A percentile compares a stretch with the other conserved stretches of the same genome.
phyloP scores from a whole-genome alignment of 2,329 filamentous ascomycete genomes.

The Seiridium cupressi region DNA sequence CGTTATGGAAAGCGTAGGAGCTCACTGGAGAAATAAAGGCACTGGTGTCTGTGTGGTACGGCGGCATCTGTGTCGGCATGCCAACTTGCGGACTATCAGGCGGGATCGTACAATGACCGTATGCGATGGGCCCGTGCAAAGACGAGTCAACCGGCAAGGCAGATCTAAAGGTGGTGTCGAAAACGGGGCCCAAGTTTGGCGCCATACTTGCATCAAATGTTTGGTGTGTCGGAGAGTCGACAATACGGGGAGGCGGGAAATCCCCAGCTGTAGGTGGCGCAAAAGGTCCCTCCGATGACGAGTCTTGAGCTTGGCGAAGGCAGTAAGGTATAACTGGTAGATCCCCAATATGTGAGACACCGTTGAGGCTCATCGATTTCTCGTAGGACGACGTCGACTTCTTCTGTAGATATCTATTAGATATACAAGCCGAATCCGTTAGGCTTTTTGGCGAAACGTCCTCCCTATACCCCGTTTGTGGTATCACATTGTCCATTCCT shows the following conservation, averaged over 20 bases:
- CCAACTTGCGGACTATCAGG: neutral
- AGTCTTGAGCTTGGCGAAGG: slow-evolving; percentile 7
- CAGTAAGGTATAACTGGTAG: slow-evolving; percentile 10
- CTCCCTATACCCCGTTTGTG: neutral
- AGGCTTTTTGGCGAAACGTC: neutral
- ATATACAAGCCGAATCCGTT: neutral
- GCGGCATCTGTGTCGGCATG: neutral
- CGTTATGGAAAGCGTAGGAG: neutral
- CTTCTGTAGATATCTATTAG: slow-evolving; percentile 1
- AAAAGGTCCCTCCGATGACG: slow-evolving; percentile 1
- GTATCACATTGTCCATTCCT: slow-evolving; percentile 3
- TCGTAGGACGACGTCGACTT: neutral
- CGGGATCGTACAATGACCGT: neutral
- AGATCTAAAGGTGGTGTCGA: neutral
- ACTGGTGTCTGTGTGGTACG: neutral
- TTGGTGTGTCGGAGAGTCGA: neutral
- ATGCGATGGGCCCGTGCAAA: neutral
- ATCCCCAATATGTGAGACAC: neutral
- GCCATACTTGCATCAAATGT: neutral
- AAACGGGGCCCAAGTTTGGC: neutral
- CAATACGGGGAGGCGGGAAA: neutral
- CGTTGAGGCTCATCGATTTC: neutral
- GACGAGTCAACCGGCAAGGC: neutral
- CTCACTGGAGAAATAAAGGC: neutral
- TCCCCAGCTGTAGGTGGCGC: slow-evolving; percentile 2